Base-by-base conservation (phyloP, 225 moss, liverwort and hornwort genomes). In the Marchantia polymorpha region DNA sequence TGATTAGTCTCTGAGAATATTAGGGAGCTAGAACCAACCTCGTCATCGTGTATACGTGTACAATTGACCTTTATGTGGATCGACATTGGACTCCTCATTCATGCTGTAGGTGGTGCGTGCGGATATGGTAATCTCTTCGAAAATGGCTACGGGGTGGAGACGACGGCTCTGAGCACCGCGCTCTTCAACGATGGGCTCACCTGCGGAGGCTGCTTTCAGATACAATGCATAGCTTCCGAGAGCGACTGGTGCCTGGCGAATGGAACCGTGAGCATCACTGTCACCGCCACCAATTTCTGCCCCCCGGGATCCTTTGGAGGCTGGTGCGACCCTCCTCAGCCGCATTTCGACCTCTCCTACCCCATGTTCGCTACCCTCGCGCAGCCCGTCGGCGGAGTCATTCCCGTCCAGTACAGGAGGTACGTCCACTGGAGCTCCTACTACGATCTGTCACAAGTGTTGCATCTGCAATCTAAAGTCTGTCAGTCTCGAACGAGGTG, bases 41-140 rank as follows among this genome's bases (percentile, higher is more conserved):
- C 5, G 2, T 39, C 39, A 39, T 39, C 3, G 2, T 39, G 39
- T 39, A 39, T 39, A 39, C 5, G 39, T 39, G 5, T 3, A 56
- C 19, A 56, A 3, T 56, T 56, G 2, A 39, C 3, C 39, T 39
- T 39, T 39, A 2, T 25, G 22, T 64, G 64, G 22, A 64, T 10
- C 8, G 9, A 10, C 2, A 9, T 9, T 25, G 9, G 64, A 15
- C 16, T 4, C 55, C 4, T 56, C 55, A 56, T 12, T 56, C 55
- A 20, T 64, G 20, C 56, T 19, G 14, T 84, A 94, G 94, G 94
- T 0, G 92, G 94, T 19, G 91, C 94, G 0, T 94, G 94, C 83
- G 94, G 94, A 3, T 94, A 94, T 71, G 94, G 94, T 27, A 88
- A 94, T 79, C 80, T 94, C 1, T 92, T 89, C 72, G 84, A 80